Conservation (phyloP, 2,329 filamentous ascomycete species). For the Sporothrix protearum region DNA sequence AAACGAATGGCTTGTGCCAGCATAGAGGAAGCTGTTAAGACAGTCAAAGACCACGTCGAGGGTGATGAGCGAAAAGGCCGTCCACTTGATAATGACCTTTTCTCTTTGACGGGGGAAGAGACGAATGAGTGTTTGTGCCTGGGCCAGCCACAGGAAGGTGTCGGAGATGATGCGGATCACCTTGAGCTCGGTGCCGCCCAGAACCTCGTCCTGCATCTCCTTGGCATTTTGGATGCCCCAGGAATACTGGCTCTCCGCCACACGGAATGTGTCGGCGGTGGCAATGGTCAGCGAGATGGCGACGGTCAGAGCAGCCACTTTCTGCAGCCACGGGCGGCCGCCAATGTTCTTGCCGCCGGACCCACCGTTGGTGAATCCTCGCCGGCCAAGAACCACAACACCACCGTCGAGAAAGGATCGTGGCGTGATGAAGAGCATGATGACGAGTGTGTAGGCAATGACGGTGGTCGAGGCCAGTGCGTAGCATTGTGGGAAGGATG, state of each 20-base stretch:
- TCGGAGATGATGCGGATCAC: constrained; percentile 90
- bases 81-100: constrained; percentile 98
- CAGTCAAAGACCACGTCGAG: constrained; percentile 88
- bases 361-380: constrained; percentile 81
- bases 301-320: constrained; percentile 69
- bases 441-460: constrained; percentile 84
- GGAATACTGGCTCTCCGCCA: constrained; percentile 77
- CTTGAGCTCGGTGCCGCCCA: constrained; percentile 80
- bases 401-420: constrained; percentile 87
- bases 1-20: constrained; percentile 59
- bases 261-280: constrained; percentile 82
- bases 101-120: constrained; percentile 95
- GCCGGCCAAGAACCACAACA: constrained; percentile 72
- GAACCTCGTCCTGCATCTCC: constrained; percentile 71
- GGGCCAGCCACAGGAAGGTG: constrained; percentile 94
- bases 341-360: constrained; percentile 79
- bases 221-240: constrained; percentile 75
- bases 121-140: constrained; percentile 93
- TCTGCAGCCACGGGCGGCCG: constrained; percentile 89
- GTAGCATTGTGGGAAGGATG: constrained; percentile 88
- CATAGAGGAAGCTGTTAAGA: constrained; percentile 75
- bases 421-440: constrained; percentile 93
- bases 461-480: constrained; percentile 88
- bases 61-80: constrained; percentile 87
- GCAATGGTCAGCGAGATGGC: constrained; percentile 89